Evolutionary conservation across 306 rosid genomes (phyloP).

Genomic region (Senna siamea): DNA sequence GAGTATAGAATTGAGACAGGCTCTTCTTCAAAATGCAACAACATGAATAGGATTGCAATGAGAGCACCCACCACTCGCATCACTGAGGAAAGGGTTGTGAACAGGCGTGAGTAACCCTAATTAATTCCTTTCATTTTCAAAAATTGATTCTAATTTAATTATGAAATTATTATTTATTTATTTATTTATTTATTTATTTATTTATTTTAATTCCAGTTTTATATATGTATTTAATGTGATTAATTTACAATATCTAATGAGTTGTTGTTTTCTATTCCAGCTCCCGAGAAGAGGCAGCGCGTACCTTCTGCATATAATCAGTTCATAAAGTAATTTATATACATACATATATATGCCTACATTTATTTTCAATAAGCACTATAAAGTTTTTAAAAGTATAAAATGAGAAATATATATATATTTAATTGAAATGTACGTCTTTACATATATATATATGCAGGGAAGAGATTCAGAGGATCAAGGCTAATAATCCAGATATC

Average conservation of each 20-base stretch:
- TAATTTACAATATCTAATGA: slow-evolving; percentile 34
- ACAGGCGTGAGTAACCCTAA: slow-evolving; percentile 68
- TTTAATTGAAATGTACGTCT: slow-evolving; percentile 29
- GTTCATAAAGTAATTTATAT: slow-evolving; percentile 82
- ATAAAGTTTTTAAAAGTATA: too few species aligned
- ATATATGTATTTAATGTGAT: not conserved
- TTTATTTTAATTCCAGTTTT: not conserved
- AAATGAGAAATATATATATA: too few species aligned
- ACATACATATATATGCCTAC: too few species aligned
- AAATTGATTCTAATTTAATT: too few species aligned
- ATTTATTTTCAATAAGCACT: not conserved
- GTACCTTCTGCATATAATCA: slow-evolving; percentile 99
- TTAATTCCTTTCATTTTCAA: not conserved
- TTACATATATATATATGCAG: slow-evolving; percentile 36
- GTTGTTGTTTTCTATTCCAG: slow-evolving; percentile 79
- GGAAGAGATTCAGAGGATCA: slow-evolving; percentile 99
- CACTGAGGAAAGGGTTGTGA: slow-evolving; percentile 70
- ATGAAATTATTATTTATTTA: slow-evolving; percentile 4
- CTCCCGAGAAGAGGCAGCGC: slow-evolving; percentile 99
- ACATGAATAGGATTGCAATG: slow-evolving; percentile 65
- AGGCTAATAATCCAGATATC: slow-evolving; percentile 95
- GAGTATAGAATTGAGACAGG: slow-evolving; percentile 74
- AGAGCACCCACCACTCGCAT: slow-evolving; percentile 55
- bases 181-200: too few species aligned
- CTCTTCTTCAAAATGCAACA: slow-evolving; percentile 78